These are phyloP conservation scores for Adansonia grandidieri DNA, from an alignment of 441 rosid species.

Conservation along the genomic window DNA sequence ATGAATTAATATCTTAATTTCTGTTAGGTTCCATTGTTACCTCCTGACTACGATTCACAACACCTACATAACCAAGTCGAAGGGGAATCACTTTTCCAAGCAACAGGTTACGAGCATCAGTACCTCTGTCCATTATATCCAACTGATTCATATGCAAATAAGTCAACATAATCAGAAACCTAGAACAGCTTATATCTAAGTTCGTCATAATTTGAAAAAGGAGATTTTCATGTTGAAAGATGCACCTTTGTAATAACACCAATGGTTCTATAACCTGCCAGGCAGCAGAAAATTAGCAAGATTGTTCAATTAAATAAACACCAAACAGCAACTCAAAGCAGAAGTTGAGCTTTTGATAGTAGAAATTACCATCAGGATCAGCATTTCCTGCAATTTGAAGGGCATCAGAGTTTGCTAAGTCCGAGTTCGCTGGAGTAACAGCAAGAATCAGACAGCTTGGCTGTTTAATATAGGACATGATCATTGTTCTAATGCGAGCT, in stretches of 20 bases:
- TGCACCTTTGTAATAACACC: conserved; percentile 84
- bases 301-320: conserved; percentile 14
- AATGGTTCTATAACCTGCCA: conserved; percentile 76
- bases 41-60: conserved; percentile 92
- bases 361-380: conserved; percentile 78
- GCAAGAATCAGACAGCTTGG: conserved; percentile 86
- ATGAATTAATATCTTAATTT: conserved; percentile 18
- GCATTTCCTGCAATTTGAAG: conserved; percentile 85
- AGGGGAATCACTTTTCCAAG: conserved; percentile 87
- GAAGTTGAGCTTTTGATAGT: conserved; percentile 1
- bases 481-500: conserved; percentile 88
- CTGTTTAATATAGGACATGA: conserved; percentile 80
- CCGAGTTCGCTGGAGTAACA: conserved; percentile 86
- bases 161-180: conserved; percentile 29
- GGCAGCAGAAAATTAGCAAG: conserved; percentile 17
- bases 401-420: conserved; percentile 94
- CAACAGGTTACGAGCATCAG: conserved; percentile 78
- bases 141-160: conserved; percentile 53
- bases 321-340: background rate
- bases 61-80: conserved; percentile 84
- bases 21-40: conserved; percentile 38
- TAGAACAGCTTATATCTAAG: conserved; percentile 9
- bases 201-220: conserved; percentile 23
- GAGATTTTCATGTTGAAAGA: conserved; percentile 24
- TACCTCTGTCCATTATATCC: conserved; percentile 97